A percentile compares a stretch with the other conserved stretches of the same genome.
These are phyloP conservation scores for Chalaropsis thielavioides DNA, from an alignment of 2,329 filamentous ascomycete genomes.

Conservation along the genomic window DNA sequence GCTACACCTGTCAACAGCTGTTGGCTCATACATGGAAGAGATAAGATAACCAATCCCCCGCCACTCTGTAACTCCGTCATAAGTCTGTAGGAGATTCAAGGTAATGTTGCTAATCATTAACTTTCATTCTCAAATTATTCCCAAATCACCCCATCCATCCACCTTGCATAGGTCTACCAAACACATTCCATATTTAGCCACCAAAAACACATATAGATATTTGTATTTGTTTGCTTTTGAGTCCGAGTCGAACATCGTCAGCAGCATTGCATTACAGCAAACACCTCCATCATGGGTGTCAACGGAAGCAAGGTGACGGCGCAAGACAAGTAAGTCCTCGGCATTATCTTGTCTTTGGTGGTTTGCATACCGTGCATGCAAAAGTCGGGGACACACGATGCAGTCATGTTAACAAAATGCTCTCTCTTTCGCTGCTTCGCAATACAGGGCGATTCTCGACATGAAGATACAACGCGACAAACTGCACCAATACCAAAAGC, in stretches of 20 bases:
- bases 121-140: neutral
- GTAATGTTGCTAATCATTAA: neutral
- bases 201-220: neutral
- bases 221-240: neutral
- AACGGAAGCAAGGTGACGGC: conserved; percentile 43
- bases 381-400: neutral
- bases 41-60: conserved; percentile 8
- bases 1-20: neutral
- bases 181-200: neutral
- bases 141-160: neutral
- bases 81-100: neutral
- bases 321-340: conserved; percentile 64
- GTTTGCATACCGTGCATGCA: conserved; percentile 1
- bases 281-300: conserved; percentile 34
- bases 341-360: neutral
- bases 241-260: neutral
- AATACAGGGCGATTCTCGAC: conserved; percentile 75
- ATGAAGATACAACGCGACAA: conserved; percentile 96
- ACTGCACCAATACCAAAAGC: conserved; percentile 87
- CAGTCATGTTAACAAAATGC: neutral
- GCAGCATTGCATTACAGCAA: neutral
- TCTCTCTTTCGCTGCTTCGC: neutral
- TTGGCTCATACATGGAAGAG: neutral
- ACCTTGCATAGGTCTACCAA: neutral
- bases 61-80: conserved; percentile 9